Conservation (phyloP, 2,329 filamentous ascomycete species). For the Fusarium sp. region DNA sequence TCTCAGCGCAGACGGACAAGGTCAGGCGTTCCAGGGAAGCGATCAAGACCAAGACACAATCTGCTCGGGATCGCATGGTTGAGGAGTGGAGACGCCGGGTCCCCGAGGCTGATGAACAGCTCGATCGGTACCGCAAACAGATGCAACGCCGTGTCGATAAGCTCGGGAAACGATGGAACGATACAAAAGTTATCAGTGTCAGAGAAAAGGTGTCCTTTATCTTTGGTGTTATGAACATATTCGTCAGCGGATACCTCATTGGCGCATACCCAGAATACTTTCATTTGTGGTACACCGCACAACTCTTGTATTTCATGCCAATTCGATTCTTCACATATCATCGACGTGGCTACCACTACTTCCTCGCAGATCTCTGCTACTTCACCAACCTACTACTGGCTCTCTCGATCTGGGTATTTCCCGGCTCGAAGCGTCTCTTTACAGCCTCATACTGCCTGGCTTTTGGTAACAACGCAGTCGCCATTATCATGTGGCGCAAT, state of each 20-base stretch:
- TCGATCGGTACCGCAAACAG: conserved; percentile 86
- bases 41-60: conserved; percentile 76
- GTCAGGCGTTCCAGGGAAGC: conserved; percentile 84
- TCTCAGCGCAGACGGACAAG: conserved; percentile 84
- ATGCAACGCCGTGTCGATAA: conserved; percentile 92
- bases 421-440: conserved; percentile 87
- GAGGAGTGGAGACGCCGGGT: conserved; percentile 91
- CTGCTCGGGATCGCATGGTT: conserved; percentile 87
- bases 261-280: conserved; percentile 86
- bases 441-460: conserved; percentile 91
- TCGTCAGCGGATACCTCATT: conserved; percentile 93
- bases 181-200: conserved; percentile 85
- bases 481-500: conserved; percentile 99
- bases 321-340: conserved; percentile 93
- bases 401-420: conserved; percentile 89
- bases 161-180: conserved; percentile 84
- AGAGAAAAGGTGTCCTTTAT: conserved; percentile 98
- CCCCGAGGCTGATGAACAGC: conserved; percentile 87
- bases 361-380: conserved; percentile 96
- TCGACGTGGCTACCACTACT: conserved; percentile 93
- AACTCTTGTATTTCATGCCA: conserved; percentile 95
- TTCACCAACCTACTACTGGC: conserved; percentile 91
- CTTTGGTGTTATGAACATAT: conserved; percentile 94
- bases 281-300: conserved; percentile 89
- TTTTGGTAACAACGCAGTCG: conserved; percentile 95